phyloP scores from a whole-genome alignment of 2,329 filamentous ascomycete genomes.

The Claviceps pusilla region DNA sequence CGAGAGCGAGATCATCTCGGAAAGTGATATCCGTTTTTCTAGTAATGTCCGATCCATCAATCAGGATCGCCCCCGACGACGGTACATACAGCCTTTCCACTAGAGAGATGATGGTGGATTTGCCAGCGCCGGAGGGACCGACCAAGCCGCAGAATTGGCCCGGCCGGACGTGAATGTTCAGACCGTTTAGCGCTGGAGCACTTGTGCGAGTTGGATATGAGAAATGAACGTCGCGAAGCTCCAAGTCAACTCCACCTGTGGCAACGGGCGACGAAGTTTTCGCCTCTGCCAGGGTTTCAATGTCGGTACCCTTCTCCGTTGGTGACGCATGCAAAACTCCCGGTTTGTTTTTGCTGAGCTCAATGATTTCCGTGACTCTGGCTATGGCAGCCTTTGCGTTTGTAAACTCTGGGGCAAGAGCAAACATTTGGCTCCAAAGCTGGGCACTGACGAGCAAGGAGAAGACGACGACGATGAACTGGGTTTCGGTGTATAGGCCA shows the following conservation, averaged over 20 bases:
- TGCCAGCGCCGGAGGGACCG: slow-evolving; percentile 31
- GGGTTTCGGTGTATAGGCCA: slow-evolving; percentile 46
- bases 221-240: slow-evolving; percentile 6
- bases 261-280: slow-evolving; percentile 8
- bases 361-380: neutral
- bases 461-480: slow-evolving; percentile 57
- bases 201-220: slow-evolving; percentile 3
- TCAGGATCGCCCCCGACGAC: slow-evolving; percentile 30
- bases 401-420: slow-evolving; percentile 41
- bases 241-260: slow-evolving; percentile 34
- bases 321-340: neutral
- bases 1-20: slow-evolving; percentile 30
- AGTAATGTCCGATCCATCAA: slow-evolving; percentile 23
- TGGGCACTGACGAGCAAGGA: slow-evolving; percentile 47
- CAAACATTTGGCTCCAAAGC: slow-evolving; percentile 42
- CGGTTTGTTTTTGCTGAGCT: neutral
- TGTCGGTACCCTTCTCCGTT: neutral
- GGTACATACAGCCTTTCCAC: slow-evolving; percentile 40
- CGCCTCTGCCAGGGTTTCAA: slow-evolving; percentile 9
- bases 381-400: slow-evolving; percentile 1
- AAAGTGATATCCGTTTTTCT: slow-evolving; percentile 25
- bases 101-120: slow-evolving; percentile 30
- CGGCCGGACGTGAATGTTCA: neutral
- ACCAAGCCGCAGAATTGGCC: slow-evolving; percentile 17
- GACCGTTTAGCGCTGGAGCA: neutral